These are phyloP conservation scores for Akanthomyces muscarius DNA, from an alignment of 2,329 filamentous ascomycete genomes.

Conservation along the genomic window DNA sequence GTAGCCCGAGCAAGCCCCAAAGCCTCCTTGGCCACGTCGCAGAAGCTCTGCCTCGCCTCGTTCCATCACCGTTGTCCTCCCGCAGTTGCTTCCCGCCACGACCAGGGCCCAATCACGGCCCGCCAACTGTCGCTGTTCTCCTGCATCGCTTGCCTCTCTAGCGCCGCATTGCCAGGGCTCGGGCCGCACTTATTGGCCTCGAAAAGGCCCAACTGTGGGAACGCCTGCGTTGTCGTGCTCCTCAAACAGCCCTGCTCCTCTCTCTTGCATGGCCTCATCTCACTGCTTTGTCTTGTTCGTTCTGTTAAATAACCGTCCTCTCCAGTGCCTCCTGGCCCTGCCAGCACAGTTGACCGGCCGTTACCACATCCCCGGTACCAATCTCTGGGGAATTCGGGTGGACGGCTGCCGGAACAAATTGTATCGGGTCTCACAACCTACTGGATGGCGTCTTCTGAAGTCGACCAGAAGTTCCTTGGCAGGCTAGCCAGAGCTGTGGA, in stretches of 20 bases:
- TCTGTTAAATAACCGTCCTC: conserved; percentile 14
- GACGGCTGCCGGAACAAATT: conserved; percentile 8
- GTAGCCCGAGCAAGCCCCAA: neutral
- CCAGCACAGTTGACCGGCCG: conserved; percentile 7
- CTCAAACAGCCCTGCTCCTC: conserved; percentile 20
- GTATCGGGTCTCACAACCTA: conserved; percentile 12
- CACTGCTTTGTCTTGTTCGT: conserved; percentile 16
- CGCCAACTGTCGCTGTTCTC: conserved; percentile 32
- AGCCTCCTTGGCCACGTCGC: neutral
- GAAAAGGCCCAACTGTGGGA: conserved; percentile 15
- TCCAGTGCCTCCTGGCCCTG: conserved; percentile 13
- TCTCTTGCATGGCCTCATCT: conserved; percentile 24
- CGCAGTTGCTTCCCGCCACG: neutral
- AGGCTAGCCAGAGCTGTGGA: conserved; percentile 78
- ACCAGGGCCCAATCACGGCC: conserved; percentile 30
- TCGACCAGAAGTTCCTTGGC: conserved; percentile 96
- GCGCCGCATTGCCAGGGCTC: conserved; percentile 17
- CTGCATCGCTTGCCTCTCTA: conserved; percentile 17
- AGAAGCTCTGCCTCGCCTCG: neutral
- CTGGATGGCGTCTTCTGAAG: conserved; percentile 89
- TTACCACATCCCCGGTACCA: conserved; percentile 3
- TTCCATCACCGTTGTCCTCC: neutral
- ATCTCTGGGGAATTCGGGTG: conserved; percentile 1
- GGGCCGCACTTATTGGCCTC: conserved; percentile 15
- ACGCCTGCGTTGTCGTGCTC: conserved; percentile 4